Base-by-base conservation (phyloP, 306 rosid genomes). In the Clitoria ternatea region DNA sequence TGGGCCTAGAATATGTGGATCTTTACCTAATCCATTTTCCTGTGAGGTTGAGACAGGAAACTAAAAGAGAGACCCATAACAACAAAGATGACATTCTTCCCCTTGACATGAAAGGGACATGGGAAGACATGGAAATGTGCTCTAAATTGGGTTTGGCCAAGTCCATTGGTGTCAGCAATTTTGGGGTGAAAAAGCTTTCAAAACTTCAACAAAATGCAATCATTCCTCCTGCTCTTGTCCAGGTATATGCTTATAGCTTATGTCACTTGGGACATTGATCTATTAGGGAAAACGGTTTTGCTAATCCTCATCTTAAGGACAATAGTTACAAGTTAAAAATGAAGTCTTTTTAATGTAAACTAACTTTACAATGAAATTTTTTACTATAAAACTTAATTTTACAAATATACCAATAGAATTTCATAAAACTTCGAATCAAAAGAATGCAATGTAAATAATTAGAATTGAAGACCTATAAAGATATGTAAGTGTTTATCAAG, bases 1-100 rank as follows among this genome's bases (percentile, higher is more conserved):
- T 82, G 86, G 78, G 81, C 15, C 73, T 82, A 13, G 86, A 82
- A 27, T 78, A 82, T 48, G 83, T 82, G 76, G 86, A 82, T 74
- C 78, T 82, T 0, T 82, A 78, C 47, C 72, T 82, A 10, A 75
- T 82, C 29, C 86, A 78, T 52, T 82, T 55, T 39, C 86, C 86
- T 13, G 78, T 70, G 64, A 78, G 86, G 55, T 15, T 82, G 50
- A 82, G 55, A 50, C 52, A 78, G 9, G 78, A 68, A 11, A 13
- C 1, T 4, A 26, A 15, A 40, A 26, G 13, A 40, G 78, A 56
- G 5, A 7, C 3, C 0, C 49, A 64, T 0, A 65, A 30, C 37
- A 0, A 2, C 10, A 8, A 78, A 24, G 78, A 24, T 1, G 86
- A 82, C 54, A 59, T 82, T 70, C 72, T 82, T 24, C 76, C 81